Conservation (phyloP, 441 rosid genomes). For the Euphorbia schlechtendalii region DNA sequence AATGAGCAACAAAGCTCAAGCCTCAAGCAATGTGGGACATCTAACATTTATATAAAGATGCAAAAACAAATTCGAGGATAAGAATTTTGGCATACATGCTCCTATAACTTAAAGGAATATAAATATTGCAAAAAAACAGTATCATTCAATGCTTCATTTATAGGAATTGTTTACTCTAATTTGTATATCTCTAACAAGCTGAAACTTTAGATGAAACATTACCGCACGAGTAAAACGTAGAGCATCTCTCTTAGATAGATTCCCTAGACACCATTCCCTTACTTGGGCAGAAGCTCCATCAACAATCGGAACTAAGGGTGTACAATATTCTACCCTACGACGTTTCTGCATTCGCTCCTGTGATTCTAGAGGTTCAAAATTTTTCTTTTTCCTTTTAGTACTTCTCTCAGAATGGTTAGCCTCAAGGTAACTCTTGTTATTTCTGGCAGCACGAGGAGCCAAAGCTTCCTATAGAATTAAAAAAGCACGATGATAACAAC, state of each 20-base stretch:
- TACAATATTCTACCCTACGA: slow-evolving; percentile 65
- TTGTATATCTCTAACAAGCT: neutral
- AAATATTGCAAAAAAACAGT: neutral
- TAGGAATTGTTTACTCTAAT: neutral
- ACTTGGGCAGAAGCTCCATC: slow-evolving; percentile 96
- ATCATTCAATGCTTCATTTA: neutral
- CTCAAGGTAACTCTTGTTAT: slow-evolving; percentile 86
- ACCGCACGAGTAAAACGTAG: slow-evolving; percentile 90
- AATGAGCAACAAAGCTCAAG: too few relatives aligned
- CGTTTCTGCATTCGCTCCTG: slow-evolving; percentile 70
- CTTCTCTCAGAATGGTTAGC: slow-evolving; percentile 53
- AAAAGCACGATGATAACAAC: neutral
- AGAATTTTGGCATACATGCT: neutral
- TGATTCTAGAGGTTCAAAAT: slow-evolving; percentile 56
- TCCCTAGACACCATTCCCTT: slow-evolving; percentile 96
- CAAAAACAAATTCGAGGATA: neutral
- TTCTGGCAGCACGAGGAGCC: slow-evolving; percentile 97
- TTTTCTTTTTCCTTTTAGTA: slow-evolving; percentile 86
- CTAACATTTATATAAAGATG: neutral
- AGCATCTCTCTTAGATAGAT: slow-evolving; percentile 95
- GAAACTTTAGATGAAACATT: slow-evolving; percentile 17
- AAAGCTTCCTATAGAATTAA: slow-evolving; percentile 56
- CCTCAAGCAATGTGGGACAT: too few relatives aligned
- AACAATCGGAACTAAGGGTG: slow-evolving; percentile 58
- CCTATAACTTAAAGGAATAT: too few relatives aligned